A percentile compares a stretch with the other conserved stretches of the same genome.
Evolutionary conservation across 345 rosid genomes (phyloP).

Genomic region (Fremontodendron californicum): DNA sequence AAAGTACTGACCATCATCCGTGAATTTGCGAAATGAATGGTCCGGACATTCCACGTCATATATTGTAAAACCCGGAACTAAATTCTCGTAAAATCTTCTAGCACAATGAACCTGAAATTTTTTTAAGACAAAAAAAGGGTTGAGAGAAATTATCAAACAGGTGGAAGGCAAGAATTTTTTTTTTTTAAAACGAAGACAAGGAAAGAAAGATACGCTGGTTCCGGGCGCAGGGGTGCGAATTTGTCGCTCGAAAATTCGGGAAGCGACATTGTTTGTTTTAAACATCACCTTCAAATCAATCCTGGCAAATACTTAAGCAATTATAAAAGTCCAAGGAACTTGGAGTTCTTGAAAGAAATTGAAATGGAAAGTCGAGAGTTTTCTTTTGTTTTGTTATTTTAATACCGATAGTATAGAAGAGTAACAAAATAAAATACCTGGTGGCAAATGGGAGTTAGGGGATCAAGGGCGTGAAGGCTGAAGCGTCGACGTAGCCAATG

Average conservation of each 20-base stretch:
- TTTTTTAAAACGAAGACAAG: too few relatives aligned
- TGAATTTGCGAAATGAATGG: conserved; percentile 87
- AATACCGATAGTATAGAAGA: not conserved
- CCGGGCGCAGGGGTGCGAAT: conserved; percentile 6
- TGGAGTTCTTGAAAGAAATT: not conserved
- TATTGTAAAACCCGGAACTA: conserved; percentile 77
- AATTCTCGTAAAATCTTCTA: conserved; percentile 82
- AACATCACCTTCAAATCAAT: conserved; percentile 6
- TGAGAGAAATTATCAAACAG: conserved; percentile 8
- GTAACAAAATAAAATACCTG: not conserved
- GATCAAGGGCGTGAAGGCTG: not conserved
- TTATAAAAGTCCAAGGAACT: not conserved
- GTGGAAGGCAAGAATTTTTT: not conserved
- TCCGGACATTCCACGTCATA: conserved; percentile 91
- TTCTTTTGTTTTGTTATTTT: not conserved
- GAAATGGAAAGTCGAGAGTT: not conserved
- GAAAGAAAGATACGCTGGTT: not conserved
- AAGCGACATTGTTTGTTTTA: conserved; percentile 5
- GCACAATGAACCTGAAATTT: conserved; percentile 73
- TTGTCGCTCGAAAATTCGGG: conserved; percentile 16
- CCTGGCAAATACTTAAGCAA: not conserved
- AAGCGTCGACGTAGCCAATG: not conserved
- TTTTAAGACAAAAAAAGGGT: not conserved
- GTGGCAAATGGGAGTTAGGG: not conserved
- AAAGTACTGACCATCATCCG: conserved; percentile 92